These are phyloP conservation scores for Fusarium pseudonygamai DNA, from an alignment of 2,329 filamentous ascomycete genomes.

Conservation along the genomic window DNA sequence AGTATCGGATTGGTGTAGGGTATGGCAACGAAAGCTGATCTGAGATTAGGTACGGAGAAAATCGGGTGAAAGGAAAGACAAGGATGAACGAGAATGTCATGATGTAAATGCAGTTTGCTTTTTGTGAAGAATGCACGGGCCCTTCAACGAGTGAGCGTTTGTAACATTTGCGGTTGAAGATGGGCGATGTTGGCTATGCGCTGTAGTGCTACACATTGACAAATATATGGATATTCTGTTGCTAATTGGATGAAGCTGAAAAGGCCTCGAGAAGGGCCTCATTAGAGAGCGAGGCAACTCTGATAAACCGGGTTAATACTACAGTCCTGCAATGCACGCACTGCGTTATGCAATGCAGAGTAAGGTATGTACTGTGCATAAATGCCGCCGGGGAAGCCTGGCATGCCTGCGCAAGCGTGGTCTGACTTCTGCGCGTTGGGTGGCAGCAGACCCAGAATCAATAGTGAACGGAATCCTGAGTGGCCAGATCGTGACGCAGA, in stretches of 20 bases:
- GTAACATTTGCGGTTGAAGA: not conserved
- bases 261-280: constrained; percentile 1
- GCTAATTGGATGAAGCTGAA: constrained; percentile 13
- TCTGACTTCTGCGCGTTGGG: constrained; percentile 36
- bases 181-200: not conserved
- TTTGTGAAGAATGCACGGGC: not conserved
- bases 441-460: constrained; percentile 24
- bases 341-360: constrained; percentile 14
- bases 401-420: constrained; percentile 33
- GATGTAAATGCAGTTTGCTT: not conserved
- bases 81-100: constrained; percentile 4
- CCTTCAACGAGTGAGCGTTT: constrained; percentile 1
- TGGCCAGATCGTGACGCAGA: constrained; percentile 42
- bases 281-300: not conserved
- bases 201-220: not conserved
- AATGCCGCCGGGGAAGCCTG: constrained; percentile 29
- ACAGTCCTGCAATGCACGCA: constrained; percentile 26
- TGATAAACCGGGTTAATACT: not conserved
- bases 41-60: constrained; percentile 33
- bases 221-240: not conserved
- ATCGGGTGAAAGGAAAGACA: constrained; percentile 31
- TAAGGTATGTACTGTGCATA: not conserved
- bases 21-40: constrained; percentile 10
- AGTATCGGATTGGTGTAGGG: constrained; percentile 19
- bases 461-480: constrained; percentile 15